Evolutionary conservation across 257 asterid species (phyloP), one percentile per base, ranked within the genome.

Genomic region (Paraleonurus japonicus): DNA sequence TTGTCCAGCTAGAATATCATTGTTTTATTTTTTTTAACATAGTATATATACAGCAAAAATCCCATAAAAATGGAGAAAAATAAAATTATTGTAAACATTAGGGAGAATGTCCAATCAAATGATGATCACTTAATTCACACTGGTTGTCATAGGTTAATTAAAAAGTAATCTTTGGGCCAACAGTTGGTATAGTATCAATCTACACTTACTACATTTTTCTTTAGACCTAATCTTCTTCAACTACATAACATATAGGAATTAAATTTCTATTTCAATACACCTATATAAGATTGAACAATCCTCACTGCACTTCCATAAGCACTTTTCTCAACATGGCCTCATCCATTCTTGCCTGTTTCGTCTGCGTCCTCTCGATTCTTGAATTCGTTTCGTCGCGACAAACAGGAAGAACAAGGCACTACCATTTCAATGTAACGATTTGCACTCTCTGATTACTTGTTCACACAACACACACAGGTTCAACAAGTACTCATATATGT

Each of bases 351-450:
- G 5, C 22, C 32, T 48, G 2, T n/a, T 60, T 48, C 4, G 41
- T 65, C 26, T 50, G 32, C 8, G 12, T 72, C 47, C 15, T 72
- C 22, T 26, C 41, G 60, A 26, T 50, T 13, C 19, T 22, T 6
- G 54, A 9, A 5, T 13, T 28, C n/a, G 10, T 60, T 4, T 37
- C 32, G 8, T 41, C 70, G 4, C 72, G 65, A 5, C 66, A 53
- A 57, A 74, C 65, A 26, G 76, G 75, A 58, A 37, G 32, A 11
- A 82, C 88, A 3, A 77, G 88, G 63, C 82, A 79, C 66, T 85
- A 76, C 80, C 66, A 73, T 32, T 85, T 85, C 45, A 78, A 81
- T 3, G 86, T 85, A 78, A 43, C 82, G 22, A 15, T 32, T 28
- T 47, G 16, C 7, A 19, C 26, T 23, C 37, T 2, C 35, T 0